Conservation (phyloP, 768 basidiomycete genomes). For the Peribolospora kevripleyi region DNA sequence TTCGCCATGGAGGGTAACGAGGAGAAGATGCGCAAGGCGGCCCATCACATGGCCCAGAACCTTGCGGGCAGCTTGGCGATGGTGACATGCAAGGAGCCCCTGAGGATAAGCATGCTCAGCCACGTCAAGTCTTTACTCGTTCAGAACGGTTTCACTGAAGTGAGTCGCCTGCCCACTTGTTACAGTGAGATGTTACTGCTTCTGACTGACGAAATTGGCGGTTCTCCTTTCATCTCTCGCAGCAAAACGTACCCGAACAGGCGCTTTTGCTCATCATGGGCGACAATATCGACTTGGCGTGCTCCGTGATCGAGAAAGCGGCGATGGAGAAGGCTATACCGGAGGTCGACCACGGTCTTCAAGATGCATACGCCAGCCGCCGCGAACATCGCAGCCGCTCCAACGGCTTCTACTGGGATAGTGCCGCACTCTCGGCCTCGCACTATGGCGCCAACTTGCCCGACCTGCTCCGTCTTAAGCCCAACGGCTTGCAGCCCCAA, state of each 20-base stretch:
- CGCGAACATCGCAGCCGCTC: conserved; percentile 50
- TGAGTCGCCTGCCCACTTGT: conserved; percentile 16
- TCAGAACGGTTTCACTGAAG: conserved; percentile 78
- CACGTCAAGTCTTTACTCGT: conserved; percentile 61
- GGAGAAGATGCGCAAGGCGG: conserved; percentile 68
- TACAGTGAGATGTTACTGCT: neutral
- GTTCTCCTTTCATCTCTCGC: neutral
- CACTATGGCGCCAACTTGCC: conserved; percentile 52
- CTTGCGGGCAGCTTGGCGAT: conserved; percentile 85
- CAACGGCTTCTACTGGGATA: conserved; percentile 78
- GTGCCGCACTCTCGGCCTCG: conserved; percentile 37
- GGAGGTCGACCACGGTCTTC: conserved; percentile 79
- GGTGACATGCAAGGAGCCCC: conserved; percentile 92
- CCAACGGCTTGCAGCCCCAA: conserved; percentile 50
- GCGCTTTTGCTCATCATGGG: conserved; percentile 50
- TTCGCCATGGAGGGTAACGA: conserved; percentile 83
- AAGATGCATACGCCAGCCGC: conserved; percentile 52
- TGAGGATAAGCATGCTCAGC: conserved; percentile 69
- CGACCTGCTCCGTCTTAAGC: conserved; percentile 64
- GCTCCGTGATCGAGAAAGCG: conserved; percentile 81
- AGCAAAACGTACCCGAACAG: conserved; percentile 57
- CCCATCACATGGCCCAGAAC: conserved; percentile 88
- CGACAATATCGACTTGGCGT: conserved; percentile 83
- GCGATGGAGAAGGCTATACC: conserved; percentile 86
- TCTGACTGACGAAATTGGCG: neutral